Conservation (phyloP, 2,329 filamentous ascomycete genomes). For the Trichocomaceae sp. region DNA sequence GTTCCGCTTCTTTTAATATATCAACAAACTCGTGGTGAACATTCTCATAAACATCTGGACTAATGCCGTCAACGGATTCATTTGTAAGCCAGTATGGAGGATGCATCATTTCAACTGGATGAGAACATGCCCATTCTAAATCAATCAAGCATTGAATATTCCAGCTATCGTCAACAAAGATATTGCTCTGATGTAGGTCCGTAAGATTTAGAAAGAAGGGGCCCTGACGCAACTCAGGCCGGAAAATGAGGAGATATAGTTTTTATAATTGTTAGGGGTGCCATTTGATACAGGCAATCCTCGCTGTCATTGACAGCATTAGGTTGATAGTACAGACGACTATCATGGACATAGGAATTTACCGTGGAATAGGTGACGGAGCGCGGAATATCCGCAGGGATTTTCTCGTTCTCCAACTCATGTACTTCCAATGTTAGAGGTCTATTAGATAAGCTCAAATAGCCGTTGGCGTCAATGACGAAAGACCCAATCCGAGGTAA, state of each 20-base stretch:
- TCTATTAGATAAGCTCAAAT: constrained; percentile 16
- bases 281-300: constrained; percentile 14
- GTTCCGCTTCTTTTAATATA: constrained; percentile 8
- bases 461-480: constrained; percentile 17
- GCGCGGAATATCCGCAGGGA: constrained; percentile 19
- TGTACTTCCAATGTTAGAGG: constrained; percentile 20
- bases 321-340: constrained; percentile 19
- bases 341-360: constrained; percentile 24
- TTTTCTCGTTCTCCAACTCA: constrained; percentile 19
- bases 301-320: constrained; percentile 16
- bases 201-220: constrained; percentile 31
- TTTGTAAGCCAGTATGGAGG: constrained; percentile 23
- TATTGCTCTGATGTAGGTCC: constrained; percentile 35
- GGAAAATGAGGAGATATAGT: too few species aligned
- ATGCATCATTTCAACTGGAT: constrained; percentile 19
- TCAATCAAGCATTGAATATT: constrained; percentile 24
- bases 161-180: constrained; percentile 27
- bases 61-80: background rate
- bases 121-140: constrained; percentile 23
- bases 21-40: constrained; percentile 13
- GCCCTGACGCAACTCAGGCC: too few species aligned
- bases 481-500: constrained; percentile 19
- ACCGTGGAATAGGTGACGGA: constrained; percentile 18
- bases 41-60: background rate
- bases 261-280: constrained; percentile 4